Base-by-base conservation (phyloP, 805 yeast species). In the Cyberlindnera maritima region DNA sequence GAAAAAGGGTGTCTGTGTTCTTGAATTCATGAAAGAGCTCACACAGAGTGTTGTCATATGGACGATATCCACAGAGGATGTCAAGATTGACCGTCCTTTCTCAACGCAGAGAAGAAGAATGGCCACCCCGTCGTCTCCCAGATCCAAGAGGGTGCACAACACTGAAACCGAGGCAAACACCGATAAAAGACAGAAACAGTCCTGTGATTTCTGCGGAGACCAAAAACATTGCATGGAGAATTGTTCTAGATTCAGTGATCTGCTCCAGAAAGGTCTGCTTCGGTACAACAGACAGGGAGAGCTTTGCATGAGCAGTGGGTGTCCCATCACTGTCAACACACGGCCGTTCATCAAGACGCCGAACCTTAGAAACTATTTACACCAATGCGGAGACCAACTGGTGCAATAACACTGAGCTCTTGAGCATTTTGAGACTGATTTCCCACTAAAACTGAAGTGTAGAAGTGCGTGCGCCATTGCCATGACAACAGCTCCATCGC, bases 11-110 rank as follows among this genome's bases (percentile, higher is more conserved):
- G 19, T 32, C 19, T 43, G 46, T 37, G 41, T 43, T 2, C 10
- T 37, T 3, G 25, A 19, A 19, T 36, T 43, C 19, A 43, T 37
- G 37, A 21, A 19, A 4, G 41, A 43, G 20, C 32, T 43, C 20
- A 28, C 46, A n/a, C 46, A 43, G 15, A 11, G 21, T 4, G 41
- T 43, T 4, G 32, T 28, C 10, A 11, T 20, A 15, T 36, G 35
- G 35, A 13, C 35, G 5, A 21, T 21, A 5, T n/a, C 35, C 12
- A 15, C 35, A 17, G 19, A 32, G 40, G 36, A 35, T 35, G 5
- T 11, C 5, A 13, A n/a, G 32, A 29, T 29, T 11, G 32, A 13
- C 32, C 32, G 32, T 13, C 25, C 25, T 21, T 21, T 21, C 25
- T 21, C 25, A 5, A 5, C 25, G 9, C 25, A 21, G 25, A 21